Evolutionary conservation across 2,329 filamentous ascomycete species (phyloP).

Genomic region (Alternaria sp.): DNA sequence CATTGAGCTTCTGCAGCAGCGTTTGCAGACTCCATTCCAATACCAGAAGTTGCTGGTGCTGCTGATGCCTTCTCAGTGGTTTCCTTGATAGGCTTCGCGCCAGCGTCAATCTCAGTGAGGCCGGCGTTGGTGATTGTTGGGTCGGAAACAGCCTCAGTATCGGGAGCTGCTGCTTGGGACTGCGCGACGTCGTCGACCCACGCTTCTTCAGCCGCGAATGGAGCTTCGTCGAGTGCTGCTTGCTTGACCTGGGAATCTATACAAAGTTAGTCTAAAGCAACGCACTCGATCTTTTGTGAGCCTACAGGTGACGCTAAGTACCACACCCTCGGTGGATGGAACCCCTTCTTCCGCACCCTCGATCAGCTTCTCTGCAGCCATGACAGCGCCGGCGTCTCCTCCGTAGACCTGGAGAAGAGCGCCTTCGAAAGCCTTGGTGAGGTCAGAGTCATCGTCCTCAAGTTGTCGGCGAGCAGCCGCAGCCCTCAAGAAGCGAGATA

Average conservation of each 20-base stretch:
- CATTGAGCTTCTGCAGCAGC: slow-evolving; percentile 71
- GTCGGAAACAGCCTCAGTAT: slow-evolving; percentile 61
- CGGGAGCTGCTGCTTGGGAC: slow-evolving; percentile 52
- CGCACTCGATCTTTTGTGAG: slow-evolving; percentile 19
- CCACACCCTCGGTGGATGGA: slow-evolving; percentile 69
- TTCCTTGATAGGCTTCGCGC: slow-evolving; percentile 43
- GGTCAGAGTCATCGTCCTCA: slow-evolving; percentile 75
- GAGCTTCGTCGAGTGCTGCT: slow-evolving; percentile 56
- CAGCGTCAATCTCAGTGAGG: slow-evolving; percentile 70
- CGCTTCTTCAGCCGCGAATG: slow-evolving; percentile 64
- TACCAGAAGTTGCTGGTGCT: slow-evolving; percentile 50
- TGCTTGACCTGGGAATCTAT: slow-evolving; percentile 68
- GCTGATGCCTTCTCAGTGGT: slow-evolving; percentile 34
- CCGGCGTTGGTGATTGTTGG: slow-evolving; percentile 72
- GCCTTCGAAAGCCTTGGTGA: slow-evolving; percentile 83
- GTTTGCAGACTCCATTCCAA: slow-evolving; percentile 56
- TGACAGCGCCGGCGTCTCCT: slow-evolving; percentile 77
- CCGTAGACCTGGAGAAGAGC: slow-evolving; percentile 80
- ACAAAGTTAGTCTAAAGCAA: slow-evolving; percentile 21
- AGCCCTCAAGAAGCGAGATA: slow-evolving; percentile 82
- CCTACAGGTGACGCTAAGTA: slow-evolving; percentile 76
- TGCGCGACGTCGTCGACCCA: slow-evolving; percentile 60
- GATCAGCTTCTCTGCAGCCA: slow-evolving; percentile 79
- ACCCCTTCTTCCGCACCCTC: slow-evolving; percentile 74
- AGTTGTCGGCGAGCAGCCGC: slow-evolving; percentile 77